Evolutionary conservation across 352 stramenopile genomes (phyloP).

Genomic region (Pythium aquatile): DNA sequence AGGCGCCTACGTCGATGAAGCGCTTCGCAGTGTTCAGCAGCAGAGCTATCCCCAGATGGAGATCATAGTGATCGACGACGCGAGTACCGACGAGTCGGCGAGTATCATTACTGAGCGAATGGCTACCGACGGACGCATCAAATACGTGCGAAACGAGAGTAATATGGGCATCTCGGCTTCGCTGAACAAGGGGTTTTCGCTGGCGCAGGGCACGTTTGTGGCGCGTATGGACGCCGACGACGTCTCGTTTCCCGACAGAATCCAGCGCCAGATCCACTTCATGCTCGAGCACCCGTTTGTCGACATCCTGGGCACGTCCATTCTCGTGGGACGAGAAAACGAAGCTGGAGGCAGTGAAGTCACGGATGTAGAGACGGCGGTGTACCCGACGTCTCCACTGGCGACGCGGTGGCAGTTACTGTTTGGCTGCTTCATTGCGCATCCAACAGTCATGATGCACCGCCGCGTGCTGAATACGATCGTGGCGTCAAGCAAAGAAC

Average conservation of each 20-base stretch:
- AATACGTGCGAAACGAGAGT: slow-evolving; percentile 41
- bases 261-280: slow-evolving; percentile 53
- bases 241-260: slow-evolving; percentile 49
- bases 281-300: slow-evolving; percentile 39
- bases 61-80: slow-evolving; percentile 74
- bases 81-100: slow-evolving; percentile 44
- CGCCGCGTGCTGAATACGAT: slow-evolving; percentile 41
- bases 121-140: slow-evolving; percentile 31
- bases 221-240: slow-evolving; percentile 89
- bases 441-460: slow-evolving; percentile 80
- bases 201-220: slow-evolving; percentile 49
- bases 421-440: slow-evolving; percentile 75
- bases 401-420: slow-evolving; percentile 72
- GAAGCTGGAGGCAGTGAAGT: background rate
- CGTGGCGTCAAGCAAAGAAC: slow-evolving; percentile 25
- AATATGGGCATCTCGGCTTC: slow-evolving; percentile 61
- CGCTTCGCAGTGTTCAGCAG: slow-evolving; percentile 41
- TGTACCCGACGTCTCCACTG: slow-evolving; percentile 49
- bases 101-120: slow-evolving; percentile 49
- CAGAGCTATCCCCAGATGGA: slow-evolving; percentile 51
- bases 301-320: slow-evolving; percentile 40
- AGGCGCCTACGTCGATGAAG: slow-evolving; percentile 37
- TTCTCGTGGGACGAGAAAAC: slow-evolving; percentile 31
- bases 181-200: slow-evolving; percentile 67
- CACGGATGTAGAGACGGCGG: slow-evolving; percentile 28